Conservation (phyloP, 2,329 filamentous ascomycete genomes). For the Macroventuria anomochaeta region DNA sequence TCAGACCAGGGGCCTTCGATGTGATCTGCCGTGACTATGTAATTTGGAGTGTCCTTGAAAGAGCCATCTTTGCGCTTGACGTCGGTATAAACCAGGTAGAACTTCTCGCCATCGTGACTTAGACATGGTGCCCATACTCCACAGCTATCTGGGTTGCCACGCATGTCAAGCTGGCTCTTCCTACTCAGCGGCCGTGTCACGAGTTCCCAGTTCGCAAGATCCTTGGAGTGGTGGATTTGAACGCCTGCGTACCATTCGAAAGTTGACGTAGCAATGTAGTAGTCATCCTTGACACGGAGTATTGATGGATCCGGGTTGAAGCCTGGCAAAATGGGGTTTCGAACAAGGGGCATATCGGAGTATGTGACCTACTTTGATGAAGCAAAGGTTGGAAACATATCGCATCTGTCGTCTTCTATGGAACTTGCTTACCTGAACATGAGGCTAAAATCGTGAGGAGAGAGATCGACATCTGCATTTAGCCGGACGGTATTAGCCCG, state of each 20-base stretch:
- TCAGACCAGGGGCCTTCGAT: conserved; percentile 69
- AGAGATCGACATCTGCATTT: conserved; percentile 10
- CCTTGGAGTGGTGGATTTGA: conserved; percentile 65
- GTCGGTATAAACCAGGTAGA: conserved; percentile 70
- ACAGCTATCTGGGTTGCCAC: conserved; percentile 59
- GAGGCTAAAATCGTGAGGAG: conserved; percentile 20
- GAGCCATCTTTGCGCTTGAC: conserved; percentile 71
- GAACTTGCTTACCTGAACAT: conserved; percentile 10
- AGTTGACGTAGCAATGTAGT: conserved; percentile 66
- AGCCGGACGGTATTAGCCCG: conserved; percentile 15
- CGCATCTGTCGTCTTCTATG: background rate
- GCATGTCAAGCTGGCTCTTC: conserved; percentile 59
- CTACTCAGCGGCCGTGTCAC: conserved; percentile 61
- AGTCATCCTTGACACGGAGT: conserved; percentile 58
- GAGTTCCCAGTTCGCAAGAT: conserved; percentile 61
- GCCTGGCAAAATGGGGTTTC: conserved; percentile 63
- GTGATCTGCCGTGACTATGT: conserved; percentile 60
- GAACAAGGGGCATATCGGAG: conserved; percentile 39
- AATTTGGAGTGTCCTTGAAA: conserved; percentile 70
- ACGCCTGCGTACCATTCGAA: conserved; percentile 69
- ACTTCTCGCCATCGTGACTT: conserved; percentile 65
- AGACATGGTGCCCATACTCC: conserved; percentile 71
- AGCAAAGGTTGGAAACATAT: background rate
- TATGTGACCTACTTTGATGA: background rate
- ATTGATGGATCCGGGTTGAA: conserved; percentile 70